Evolutionary conservation across 73 alveolate species (phyloP).

Genomic region (Paraurostyla sp.): DNA sequence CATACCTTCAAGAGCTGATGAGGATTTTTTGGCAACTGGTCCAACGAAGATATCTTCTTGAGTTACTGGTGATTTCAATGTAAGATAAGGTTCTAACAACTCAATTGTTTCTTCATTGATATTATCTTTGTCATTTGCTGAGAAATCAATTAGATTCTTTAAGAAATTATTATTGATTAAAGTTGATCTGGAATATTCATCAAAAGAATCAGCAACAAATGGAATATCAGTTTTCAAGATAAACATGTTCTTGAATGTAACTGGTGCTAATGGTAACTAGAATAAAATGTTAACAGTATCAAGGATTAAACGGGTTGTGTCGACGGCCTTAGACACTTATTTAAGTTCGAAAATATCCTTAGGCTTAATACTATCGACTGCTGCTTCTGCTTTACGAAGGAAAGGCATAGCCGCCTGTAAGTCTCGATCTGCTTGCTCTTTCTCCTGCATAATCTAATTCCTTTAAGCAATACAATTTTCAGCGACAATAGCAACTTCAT

Average conservation of each 20-base stretch:
- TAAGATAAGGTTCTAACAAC: constrained; percentile 97
- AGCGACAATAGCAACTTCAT: constrained; percentile 97
- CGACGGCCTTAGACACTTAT: constrained; percentile 89
- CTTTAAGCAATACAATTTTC: constrained; percentile 97
- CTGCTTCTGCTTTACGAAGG: constrained; percentile 97
- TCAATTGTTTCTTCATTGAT: constrained; percentile 99
- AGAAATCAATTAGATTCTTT: constrained; percentile 86
- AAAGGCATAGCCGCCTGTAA: constrained; percentile 99
- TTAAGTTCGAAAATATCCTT: constrained; percentile 96
- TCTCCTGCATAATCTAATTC: constrained; percentile 93
- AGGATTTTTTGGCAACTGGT: constrained; percentile 91
- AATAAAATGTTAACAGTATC: constrained; percentile 89
- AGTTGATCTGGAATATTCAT: constrained; percentile 89
- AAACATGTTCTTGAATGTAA: constrained; percentile 59
- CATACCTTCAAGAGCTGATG: constrained; percentile 97
- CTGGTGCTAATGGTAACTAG: constrained; percentile 80
- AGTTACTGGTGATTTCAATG: constrained; percentile 63
- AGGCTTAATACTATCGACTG: constrained; percentile 94
- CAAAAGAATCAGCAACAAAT: constrained; percentile 94
- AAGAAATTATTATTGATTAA: constrained; percentile 87
- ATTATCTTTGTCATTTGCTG: constrained; percentile 93
- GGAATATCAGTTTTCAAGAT: constrained; percentile 78
- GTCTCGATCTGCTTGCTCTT: constrained; percentile 98
- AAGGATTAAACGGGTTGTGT: constrained; percentile 87
- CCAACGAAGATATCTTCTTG: constrained; percentile 83